These are phyloP conservation scores for Saccharomycopsis sp. DNA, from an alignment of 805 yeast genomes.

Conservation along the genomic window DNA sequence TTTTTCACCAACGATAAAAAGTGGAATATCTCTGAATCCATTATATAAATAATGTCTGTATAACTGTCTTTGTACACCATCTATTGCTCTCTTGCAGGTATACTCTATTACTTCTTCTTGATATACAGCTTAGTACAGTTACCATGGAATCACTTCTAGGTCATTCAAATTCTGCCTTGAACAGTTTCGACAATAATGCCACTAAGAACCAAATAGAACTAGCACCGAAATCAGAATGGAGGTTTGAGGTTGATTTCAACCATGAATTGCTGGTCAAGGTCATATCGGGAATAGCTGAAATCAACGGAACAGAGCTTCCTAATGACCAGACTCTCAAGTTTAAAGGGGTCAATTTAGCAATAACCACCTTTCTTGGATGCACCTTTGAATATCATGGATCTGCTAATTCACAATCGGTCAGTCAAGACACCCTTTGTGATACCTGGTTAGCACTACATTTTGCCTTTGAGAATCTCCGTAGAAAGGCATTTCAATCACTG, in stretches of 20 bases:
- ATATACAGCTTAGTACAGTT: background rate
- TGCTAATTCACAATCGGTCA: constrained; percentile 49
- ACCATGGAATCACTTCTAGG: background rate
- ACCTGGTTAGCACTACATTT: constrained; percentile 65
- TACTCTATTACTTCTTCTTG: too few species aligned
- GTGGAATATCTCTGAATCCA: too few species aligned
- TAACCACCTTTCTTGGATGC: constrained; percentile 40
- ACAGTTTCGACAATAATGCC: background rate
- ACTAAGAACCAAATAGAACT: constrained; percentile 3
- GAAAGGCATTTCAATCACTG: constrained; percentile 8
- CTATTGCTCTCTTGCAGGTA: too few species aligned
- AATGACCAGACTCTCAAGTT: constrained; percentile 56
- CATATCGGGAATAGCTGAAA: constrained; percentile 70
- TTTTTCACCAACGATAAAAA: too few species aligned
- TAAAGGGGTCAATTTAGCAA: constrained; percentile 45
- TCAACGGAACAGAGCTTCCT: constrained; percentile 90
- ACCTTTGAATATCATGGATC: constrained; percentile 28
- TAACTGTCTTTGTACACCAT: too few species aligned
- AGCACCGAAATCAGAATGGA: constrained; percentile 55
- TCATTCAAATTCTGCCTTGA: background rate
- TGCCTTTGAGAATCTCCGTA: constrained; percentile 56
- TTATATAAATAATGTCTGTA: too few species aligned
- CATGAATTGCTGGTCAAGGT: constrained; percentile 46
- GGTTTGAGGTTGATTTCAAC: constrained; percentile 58
- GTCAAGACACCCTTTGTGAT: constrained; percentile 65